Base-by-base conservation (phyloP, 2,329 filamentous ascomycete species). In the Cercospora canescens region DNA sequence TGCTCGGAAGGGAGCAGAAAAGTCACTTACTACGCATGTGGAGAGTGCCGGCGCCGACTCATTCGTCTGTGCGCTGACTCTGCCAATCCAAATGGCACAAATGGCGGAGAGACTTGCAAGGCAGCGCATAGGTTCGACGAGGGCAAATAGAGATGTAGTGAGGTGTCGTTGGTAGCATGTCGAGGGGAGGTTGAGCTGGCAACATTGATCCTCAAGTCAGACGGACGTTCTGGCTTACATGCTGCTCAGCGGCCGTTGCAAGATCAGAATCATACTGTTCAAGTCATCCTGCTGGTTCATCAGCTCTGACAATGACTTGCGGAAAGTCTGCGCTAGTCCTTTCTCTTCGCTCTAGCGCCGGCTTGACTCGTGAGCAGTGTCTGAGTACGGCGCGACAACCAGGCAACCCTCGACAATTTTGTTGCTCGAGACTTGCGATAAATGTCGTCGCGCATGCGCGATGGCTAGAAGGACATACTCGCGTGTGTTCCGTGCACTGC, bases 21-120 rank as follows among this genome's bases (percentile, higher is more conserved):
- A 55, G 3, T 18, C 6, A 37, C 56, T 37, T 26, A 61, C 63
- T 7, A 54, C 61, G 57, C 61, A 63, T 32, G 54, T 37, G 35
- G 61, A 63, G 26, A 63, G 39, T 7, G 54, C 54, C 32, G 54
- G 54, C 6, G 26, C 54, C 26, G 54, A 21, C 14, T 34, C 54
- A 34, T 35, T 35, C 28, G 54, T 11, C 32, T 57, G 54, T n/a
- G 28, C 26, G 18, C 32, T 35, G 18, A 35, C 54, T 57, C 41
- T 45, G 41, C 41, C 18, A 21, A 45, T n/a, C 41, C 41, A 45
- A 45, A 45, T 45, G 41, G 41, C 41, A 45, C 41, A 45, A 21
- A 45, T 45, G 41, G 41, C 41, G 9, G 18, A 24, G 9, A 45
- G 41, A 45, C 18, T 45, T 45, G 41, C 41, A 45, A 45, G 41